Evolutionary conservation across 2,329 filamentous ascomycete genomes (phyloP).

Genomic region (Nemania diffusa): DNA sequence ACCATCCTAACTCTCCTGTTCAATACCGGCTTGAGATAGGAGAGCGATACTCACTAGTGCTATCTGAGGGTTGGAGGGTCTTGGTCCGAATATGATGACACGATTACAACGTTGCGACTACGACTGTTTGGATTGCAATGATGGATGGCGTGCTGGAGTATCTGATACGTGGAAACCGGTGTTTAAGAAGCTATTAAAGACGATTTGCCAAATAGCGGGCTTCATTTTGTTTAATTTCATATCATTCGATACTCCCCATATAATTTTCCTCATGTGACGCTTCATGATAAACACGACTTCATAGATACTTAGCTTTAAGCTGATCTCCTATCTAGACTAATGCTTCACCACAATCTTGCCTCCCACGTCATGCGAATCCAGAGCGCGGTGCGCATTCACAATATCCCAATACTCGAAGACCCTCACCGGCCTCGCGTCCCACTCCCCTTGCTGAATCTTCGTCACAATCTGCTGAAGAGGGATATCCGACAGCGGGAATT

Average conservation of each 20-base stretch:
- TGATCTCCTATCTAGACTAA: not conserved
- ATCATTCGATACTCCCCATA: not conserved
- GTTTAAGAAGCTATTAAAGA: not conserved
- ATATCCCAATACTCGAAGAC: conserved; percentile 51
- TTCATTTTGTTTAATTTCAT: not conserved
- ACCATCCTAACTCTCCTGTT: not conserved
- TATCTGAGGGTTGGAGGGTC: not conserved
- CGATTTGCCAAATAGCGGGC: no score
- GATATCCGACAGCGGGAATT: conserved; percentile 53
- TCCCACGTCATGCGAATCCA: conserved; percentile 49
- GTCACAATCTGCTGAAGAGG: conserved; percentile 53
- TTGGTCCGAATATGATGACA: not conserved
- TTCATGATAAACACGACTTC: not conserved
- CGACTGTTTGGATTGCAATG: not conserved
- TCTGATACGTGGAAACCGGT: not conserved
- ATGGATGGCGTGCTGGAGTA: not conserved
- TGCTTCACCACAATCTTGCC: conserved; percentile 52
- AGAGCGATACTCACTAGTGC: no score
- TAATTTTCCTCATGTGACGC: not conserved
- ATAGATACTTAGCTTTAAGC: not conserved
- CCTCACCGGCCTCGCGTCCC: conserved; percentile 49
- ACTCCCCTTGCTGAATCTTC: conserved; percentile 51
- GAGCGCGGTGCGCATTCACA: conserved; percentile 47
- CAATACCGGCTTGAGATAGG: not conserved
- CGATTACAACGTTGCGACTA: not conserved